Percentiles rank a stretch among this genome's conserved stretches.
phyloP scores from a whole-genome alignment of 805 yeast genomes.

The Yamadazyma philogaea region DNA sequence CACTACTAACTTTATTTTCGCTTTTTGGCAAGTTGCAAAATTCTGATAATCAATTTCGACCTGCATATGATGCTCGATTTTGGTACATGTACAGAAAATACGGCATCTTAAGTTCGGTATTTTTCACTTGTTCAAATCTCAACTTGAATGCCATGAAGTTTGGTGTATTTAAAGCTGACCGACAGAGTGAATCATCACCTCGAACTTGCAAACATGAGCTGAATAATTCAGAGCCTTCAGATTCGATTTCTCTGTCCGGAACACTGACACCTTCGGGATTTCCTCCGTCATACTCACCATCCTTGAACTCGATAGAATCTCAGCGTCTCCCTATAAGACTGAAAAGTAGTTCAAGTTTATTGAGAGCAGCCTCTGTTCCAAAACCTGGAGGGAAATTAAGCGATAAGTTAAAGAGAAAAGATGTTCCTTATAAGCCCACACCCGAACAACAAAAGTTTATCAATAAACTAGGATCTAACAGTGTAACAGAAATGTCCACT shows the following conservation, averaged over 20 bases:
- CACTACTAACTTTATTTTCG: too few species aligned
- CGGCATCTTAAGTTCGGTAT: too few species aligned
- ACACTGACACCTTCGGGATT: constrained; percentile 2
- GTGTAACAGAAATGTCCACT: constrained; percentile 20
- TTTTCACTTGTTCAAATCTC: neutral
- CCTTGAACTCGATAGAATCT: neutral
- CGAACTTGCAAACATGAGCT: neutral
- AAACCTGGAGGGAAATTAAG: neutral
- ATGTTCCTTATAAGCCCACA: constrained; percentile 34
- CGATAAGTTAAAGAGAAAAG: constrained; percentile 11
- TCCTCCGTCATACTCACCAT: constrained; percentile 13
- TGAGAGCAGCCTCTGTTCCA: constrained; percentile 4
- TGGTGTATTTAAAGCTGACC: neutral
- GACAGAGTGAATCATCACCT: neutral
- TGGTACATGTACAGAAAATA: too few species aligned
- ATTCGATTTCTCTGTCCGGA: neutral
- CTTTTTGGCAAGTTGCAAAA: too few species aligned
- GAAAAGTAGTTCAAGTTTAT: constrained; percentile 13
- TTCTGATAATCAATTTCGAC: too few species aligned
- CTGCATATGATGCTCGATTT: too few species aligned
- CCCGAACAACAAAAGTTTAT: constrained; percentile 35
- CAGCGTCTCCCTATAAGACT: constrained; percentile 10
- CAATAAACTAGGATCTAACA: constrained; percentile 20
- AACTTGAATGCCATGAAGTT: neutral
- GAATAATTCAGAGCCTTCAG: neutral